Evolutionary conservation across 2,329 filamentous ascomycete genomes (phyloP).

Genomic region (Aureobasidium vineae): DNA sequence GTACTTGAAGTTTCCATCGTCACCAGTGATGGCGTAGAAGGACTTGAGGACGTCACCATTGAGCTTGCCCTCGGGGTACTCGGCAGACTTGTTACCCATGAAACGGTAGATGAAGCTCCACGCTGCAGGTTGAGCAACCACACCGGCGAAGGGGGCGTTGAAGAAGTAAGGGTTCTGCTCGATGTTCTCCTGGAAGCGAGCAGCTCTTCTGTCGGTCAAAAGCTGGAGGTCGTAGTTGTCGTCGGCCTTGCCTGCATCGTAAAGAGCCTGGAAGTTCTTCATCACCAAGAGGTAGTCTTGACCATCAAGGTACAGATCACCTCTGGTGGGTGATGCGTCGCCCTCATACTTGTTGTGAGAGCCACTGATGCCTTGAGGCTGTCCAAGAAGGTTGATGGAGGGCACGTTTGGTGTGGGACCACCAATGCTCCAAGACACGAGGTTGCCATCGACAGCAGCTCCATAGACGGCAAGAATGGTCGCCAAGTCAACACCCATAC

Average conservation of each 20-base stretch:
- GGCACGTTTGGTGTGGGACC: constrained; percentile 30
- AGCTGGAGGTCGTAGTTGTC: constrained; percentile 38
- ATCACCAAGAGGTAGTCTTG: constrained; percentile 34
- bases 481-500: constrained; percentile 39
- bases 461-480: constrained; percentile 38
- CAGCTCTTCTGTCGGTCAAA: constrained; percentile 33
- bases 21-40: constrained; percentile 42
- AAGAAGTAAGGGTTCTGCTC: constrained; percentile 39
- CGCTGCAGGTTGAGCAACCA: constrained; percentile 33
- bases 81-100: constrained; percentile 43
- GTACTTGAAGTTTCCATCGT: constrained; percentile 37
- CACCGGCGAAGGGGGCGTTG: constrained; percentile 34
- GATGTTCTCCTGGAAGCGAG: constrained; percentile 36
- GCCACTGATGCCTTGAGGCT: constrained; percentile 32
- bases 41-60: constrained; percentile 42
- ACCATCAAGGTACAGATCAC: constrained; percentile 37
- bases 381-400: constrained; percentile 30
- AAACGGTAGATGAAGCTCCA: constrained; percentile 41
- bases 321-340: constrained; percentile 37
- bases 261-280: constrained; percentile 35
- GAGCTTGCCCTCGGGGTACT: constrained; percentile 41
- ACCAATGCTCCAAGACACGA: constrained; percentile 35
- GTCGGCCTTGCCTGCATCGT: constrained; percentile 30
- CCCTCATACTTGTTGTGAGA: constrained; percentile 41
- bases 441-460: constrained; percentile 37